These are phyloP conservation scores for Herpetomonas tarakana DNA, from an alignment of 208 protist genomes.

Conservation along the genomic window DNA sequence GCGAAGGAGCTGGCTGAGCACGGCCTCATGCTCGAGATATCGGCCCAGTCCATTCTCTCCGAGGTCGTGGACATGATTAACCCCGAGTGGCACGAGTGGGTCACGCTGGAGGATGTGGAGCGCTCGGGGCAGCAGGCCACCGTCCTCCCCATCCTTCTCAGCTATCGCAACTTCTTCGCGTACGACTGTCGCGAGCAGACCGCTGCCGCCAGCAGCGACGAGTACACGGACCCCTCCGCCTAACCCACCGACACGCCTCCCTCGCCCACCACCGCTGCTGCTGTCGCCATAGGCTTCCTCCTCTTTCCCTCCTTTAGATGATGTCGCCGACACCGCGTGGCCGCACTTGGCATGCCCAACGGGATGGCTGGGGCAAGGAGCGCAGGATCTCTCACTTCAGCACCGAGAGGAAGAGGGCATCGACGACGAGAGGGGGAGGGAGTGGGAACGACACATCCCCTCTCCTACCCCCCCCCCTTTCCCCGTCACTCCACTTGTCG, in stretches of 20 bases:
- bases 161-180: slow-evolving; percentile 83
- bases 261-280: background rate
- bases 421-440: too few species aligned
- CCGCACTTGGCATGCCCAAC: too few species aligned
- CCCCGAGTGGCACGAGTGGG: slow-evolving; percentile 76
- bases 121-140: slow-evolving; percentile 77
- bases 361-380: too few species aligned
- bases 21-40: slow-evolving; percentile 80
- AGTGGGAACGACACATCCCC: too few species aligned
- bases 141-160: slow-evolving; percentile 81
- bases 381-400: too few species aligned
- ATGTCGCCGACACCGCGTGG: too few species aligned
- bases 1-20: slow-evolving; percentile 62
- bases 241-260: background rate
- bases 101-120: slow-evolving; percentile 78
- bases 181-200: slow-evolving; percentile 90
- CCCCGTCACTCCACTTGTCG: too few species aligned
- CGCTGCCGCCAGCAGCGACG: slow-evolving; percentile 71
- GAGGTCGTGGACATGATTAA: slow-evolving; percentile 93
- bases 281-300: too few species aligned
- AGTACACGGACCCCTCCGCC: slow-evolving; percentile 49
- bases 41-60: slow-evolving; percentile 73
- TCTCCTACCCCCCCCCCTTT: too few species aligned
- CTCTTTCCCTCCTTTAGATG: too few species aligned
- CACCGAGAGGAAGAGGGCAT: too few species aligned